These are phyloP conservation scores for Carex arenaria DNA, from an alignment of 202 grass and related monocot genomes.

Conservation along the genomic window DNA sequence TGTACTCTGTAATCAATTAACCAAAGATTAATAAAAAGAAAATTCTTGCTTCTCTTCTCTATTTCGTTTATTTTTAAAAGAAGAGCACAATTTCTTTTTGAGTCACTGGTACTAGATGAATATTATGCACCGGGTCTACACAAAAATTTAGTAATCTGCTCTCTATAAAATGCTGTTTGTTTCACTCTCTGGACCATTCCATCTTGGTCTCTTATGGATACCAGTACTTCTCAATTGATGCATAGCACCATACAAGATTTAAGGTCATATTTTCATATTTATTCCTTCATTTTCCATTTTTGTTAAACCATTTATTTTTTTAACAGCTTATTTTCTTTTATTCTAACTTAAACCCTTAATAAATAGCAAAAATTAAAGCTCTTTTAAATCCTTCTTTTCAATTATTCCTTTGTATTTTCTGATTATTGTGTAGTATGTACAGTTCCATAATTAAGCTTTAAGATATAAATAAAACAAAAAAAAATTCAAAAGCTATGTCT, in stretches of 20 bases:
- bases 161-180: background rate
- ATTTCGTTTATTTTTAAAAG: too few species aligned
- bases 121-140: background rate
- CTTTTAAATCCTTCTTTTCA: background rate
- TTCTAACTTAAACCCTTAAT: background rate
- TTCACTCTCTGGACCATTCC: constrained; percentile 13
- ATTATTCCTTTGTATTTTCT: background rate
- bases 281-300: background rate
- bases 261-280: background rate
- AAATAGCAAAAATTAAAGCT: background rate
- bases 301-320: background rate
- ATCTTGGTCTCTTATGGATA: background rate
- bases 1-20: too few species aligned
- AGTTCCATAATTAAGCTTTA: background rate
- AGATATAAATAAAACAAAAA: too few species aligned
- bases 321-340: background rate
- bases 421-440: background rate
- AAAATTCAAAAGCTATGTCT: background rate
- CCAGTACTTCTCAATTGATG: background rate
- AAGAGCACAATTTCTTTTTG: background rate
- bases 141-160: background rate
- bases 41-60: too few species aligned
- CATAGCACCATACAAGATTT: constrained; percentile 11
- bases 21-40: too few species aligned
- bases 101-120: background rate